Conservation (phyloP, 176 grass and related monocot genomes). For the Aegilops speltoides region DNA sequence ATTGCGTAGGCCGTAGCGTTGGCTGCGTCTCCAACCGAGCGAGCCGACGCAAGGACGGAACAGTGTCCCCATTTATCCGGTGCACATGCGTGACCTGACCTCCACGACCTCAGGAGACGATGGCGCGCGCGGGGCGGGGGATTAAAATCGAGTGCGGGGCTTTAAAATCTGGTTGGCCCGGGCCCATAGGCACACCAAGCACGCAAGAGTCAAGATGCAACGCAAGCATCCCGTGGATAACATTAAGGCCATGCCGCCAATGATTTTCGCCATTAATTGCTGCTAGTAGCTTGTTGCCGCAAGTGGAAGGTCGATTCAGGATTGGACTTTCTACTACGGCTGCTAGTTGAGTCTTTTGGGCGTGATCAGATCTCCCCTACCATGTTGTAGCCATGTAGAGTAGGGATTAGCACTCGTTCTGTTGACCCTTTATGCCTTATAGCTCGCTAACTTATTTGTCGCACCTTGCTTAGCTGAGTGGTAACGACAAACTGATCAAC, state of each 20-base stretch:
- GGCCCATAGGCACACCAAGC: neutral
- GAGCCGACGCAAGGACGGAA: neutral
- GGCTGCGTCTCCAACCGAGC: neutral
- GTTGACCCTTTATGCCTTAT: neutral
- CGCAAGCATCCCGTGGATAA: constrained; percentile 11
- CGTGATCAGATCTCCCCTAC: neutral
- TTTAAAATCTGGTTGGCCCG: neutral
- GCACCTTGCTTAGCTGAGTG: neutral
- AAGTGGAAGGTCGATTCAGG: constrained; percentile 7
- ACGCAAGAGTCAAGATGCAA: neutral
- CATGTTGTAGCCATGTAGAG: neutral
- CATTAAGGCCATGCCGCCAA: constrained; percentile 30
- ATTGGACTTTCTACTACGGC: neutral
- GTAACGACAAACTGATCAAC: neutral
- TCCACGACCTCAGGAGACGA: constrained; percentile 1
- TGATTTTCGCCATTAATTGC: constrained; percentile 25
- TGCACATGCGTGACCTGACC: neutral
- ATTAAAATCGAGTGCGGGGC: neutral
- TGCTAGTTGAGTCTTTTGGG: neutral
- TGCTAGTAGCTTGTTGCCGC: neutral
- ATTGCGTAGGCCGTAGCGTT: neutral
- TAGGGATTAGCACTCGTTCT: neutral
- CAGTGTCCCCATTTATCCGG: neutral
- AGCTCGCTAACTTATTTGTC: neutral
- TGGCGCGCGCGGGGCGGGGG: neutral